Evolutionary conservation across 768 basidiomycete genomes (phyloP).

Genomic region (Kwoniella dejecticola): DNA sequence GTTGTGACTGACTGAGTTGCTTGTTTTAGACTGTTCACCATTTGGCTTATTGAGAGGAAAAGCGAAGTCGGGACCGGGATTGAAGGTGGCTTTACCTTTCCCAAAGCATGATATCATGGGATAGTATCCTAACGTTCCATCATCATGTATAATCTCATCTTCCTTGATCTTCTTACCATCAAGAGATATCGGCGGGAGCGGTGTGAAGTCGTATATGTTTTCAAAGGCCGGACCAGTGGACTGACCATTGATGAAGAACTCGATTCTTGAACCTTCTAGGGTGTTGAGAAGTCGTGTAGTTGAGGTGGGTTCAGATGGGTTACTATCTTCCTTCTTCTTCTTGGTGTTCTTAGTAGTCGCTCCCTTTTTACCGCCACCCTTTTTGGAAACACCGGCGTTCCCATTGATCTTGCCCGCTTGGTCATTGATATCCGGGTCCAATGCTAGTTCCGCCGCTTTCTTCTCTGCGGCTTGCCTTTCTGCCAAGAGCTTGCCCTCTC

Average conservation of each 20-base stretch:
- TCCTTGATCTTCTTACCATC: constrained; percentile 59
- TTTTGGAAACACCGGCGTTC: not conserved
- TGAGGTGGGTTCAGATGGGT: not conserved
- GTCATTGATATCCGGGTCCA: not conserved
- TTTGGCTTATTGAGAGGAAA: constrained; percentile 32
- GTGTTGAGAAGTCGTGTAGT: constrained; percentile 18
- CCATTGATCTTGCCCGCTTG: not conserved
- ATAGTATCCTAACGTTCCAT: constrained; percentile 93
- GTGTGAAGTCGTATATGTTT: constrained; percentile 86
- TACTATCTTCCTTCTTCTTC: constrained; percentile 26
- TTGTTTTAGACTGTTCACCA: no score
- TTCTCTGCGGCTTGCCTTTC: constrained; percentile 31
- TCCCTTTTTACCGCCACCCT: constrained; percentile 59
- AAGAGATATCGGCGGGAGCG: constrained; percentile 68
- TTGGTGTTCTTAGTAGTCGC: constrained; percentile 32
- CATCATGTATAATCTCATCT: constrained; percentile 80
- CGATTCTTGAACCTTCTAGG: constrained; percentile 65
- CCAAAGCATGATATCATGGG: constrained; percentile 93
- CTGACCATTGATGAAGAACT: constrained; percentile 91
- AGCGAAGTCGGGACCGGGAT: constrained; percentile 78
- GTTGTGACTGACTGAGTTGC: not conserved
- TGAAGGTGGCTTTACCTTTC: constrained; percentile 76
- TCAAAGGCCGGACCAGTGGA: constrained; percentile 79
- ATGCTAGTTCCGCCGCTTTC: not conserved
- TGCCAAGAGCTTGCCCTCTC: constrained; percentile 52